Conservation (phyloP, 1,139 yeast genomes). For the Sugiyamaella neomexicana region DNA sequence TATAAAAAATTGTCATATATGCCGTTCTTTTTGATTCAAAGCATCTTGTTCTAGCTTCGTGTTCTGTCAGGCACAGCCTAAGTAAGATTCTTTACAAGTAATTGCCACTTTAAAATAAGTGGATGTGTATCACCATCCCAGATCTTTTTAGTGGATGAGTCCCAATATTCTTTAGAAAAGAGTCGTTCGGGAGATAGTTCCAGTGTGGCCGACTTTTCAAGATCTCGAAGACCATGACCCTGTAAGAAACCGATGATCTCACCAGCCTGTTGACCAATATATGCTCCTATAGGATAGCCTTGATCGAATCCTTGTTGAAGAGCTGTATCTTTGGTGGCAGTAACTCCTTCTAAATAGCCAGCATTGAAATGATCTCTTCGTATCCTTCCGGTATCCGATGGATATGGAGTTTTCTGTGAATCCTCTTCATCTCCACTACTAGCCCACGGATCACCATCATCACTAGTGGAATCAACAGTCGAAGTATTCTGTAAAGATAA, state of each 20-base stretch:
- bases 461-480: not conserved
- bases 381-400: slow-evolving; percentile 33
- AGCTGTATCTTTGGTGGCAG: slow-evolving; percentile 65
- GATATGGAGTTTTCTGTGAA: no score
- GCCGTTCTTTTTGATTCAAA: not conserved
- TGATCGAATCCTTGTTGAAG: slow-evolving; percentile 79
- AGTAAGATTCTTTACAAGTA: slow-evolving; percentile 4
- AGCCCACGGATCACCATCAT: not conserved
- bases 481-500: not conserved
- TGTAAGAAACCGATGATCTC: slow-evolving; percentile 56
- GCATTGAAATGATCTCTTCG: slow-evolving; percentile 71
- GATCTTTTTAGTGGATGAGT: slow-evolving; percentile 45
- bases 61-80: not conserved
- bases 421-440: slow-evolving; percentile 11
- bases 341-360: slow-evolving; percentile 82
- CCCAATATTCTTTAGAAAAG: slow-evolving; percentile 53
- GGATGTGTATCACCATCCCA: slow-evolving; percentile 41
- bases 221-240: slow-evolving; percentile 32
- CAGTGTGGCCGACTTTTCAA: slow-evolving; percentile 44
- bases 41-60: not conserved
- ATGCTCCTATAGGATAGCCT: slow-evolving; percentile 76
- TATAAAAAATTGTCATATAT: not conserved
- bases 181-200: slow-evolving; percentile 57
- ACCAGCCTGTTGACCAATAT: slow-evolving; percentile 67
- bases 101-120: slow-evolving; percentile 44